Evolutionary conservation across 257 asterid genomes (phyloP), one percentile per base, ranked within the genome.

Genomic region (Vinca minor): DNA sequence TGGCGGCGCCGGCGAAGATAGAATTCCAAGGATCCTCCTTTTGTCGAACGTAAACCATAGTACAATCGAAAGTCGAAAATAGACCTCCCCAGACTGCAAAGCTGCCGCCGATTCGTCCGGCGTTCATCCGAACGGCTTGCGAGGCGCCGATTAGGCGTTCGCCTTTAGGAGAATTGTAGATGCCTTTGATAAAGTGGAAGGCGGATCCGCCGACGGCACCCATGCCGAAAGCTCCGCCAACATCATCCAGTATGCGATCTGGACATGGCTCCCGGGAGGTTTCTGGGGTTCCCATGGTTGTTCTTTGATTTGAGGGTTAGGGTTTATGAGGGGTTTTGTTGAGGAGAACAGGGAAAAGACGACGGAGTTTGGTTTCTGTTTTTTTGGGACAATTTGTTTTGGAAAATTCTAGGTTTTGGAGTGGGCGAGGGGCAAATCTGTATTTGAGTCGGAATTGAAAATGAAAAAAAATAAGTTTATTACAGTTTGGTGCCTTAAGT

Each of bases 1-100:
- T 73, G 25, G 76, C 76, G 20, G 78, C 76, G 18, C 82, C 79
- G 23, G 79, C 45, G 42, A 73, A 3, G 38, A 77, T 77, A 1
- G 79, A 77, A 70, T 77, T 77, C 82, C 79, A 77, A 2, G 82
- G 76, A 53, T 77, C 79, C 41, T 77, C 82, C 56, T 73, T 77
- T 42, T 69, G 79, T 9, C 79, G 69, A 7, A 69, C 29, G 47
- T 73, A 73, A 52, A 73, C 78, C 74, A 77, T 63, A 28, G 69
- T 6, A 44, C 82, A 77, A 29, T 77, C 82, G 28, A 70, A 67
- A n/a, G 54, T 15, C 29, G 79, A 70, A 53, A 69, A 77, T 1
- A 77, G 50, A 4, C 82, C 82, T 8, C 66, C 66, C 66, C 66
- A 62, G 15, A 62, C 66, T 41, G 66, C 66, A 42, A 78, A 78